Evolutionary conservation across 768 basidiomycete genomes (phyloP), one percentile per base, ranked within the genome.

Genomic region (Coprinellus aureogranulatus): DNA sequence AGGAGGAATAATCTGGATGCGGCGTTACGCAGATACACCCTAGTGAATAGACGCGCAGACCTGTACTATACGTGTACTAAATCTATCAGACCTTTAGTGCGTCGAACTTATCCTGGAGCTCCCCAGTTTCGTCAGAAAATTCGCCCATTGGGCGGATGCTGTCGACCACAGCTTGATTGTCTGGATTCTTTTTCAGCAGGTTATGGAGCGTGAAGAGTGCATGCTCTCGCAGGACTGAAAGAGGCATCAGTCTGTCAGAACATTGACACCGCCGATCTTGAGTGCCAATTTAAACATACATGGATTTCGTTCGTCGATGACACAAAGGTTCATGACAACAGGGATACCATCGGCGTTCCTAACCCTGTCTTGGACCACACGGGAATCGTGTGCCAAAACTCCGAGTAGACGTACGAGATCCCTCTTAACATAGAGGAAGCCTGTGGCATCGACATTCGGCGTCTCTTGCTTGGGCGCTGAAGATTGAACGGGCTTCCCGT

Each of bases 351-450:
- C 88, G 61, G 80, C 84, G 34, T 70, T 70, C 49, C 94, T 81
- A 40, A 87, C 79, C 9, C 85, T 81, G 70, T 96, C 90, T 67
- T 95, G 94, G 41, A 87, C 84, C 28, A 71, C 76, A 66, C 72
- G 84, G 62, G 80, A 77, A 45, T 80, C 81, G 65, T 90, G 82
- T 53, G 84, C 85, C 12, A 96, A 71, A 47, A 90, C 80, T 5
- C 92, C 92, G n/a, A 96, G 75, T 12, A 96, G 75, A 18, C 90
- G 87, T n/a, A 94, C 90, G 37, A 97, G 79, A 72, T 95, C 92
- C 45, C 92, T 82, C 71, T 96, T 96, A 58, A 97, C 75, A 68
- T 92, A 91, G 1, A 81, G 78, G 68, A 96, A 94, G 14, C 88
- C 86, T n/a, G 79, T 75, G 44, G 75, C 66, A 54, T 81, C 82